Percentiles rank a stretch among this genome's conserved stretches.
Conservation (phyloP, 2,329 filamentous ascomycete genomes). For the Trichophyton equinum region DNA sequence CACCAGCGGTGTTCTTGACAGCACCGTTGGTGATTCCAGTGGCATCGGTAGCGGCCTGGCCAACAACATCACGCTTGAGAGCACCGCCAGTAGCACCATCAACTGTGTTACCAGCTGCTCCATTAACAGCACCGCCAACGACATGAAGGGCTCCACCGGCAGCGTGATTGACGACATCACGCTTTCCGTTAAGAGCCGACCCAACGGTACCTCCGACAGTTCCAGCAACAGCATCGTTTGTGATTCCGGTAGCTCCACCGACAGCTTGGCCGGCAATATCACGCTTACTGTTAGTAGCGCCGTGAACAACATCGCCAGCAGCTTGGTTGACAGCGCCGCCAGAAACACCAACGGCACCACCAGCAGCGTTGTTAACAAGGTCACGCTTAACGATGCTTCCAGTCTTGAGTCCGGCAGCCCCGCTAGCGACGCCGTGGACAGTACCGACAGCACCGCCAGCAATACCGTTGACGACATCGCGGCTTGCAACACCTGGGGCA, state of each 20-base stretch:
- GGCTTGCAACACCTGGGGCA: background rate
- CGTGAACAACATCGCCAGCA: background rate
- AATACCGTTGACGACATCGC: background rate
- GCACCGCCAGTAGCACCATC: background rate
- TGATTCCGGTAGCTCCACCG: background rate
- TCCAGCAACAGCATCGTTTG: background rate
- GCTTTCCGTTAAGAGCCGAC: too few relatives aligned
- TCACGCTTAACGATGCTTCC: background rate
- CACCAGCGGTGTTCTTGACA: background rate
- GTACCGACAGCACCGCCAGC: background rate
- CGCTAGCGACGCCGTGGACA: background rate
- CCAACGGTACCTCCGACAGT: too few relatives aligned
- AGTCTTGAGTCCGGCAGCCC: background rate
- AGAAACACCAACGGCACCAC: background rate
- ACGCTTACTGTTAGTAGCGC: background rate
- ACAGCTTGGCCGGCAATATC: background rate
- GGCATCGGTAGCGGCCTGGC: background rate
- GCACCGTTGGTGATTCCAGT: background rate
- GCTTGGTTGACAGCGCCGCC: background rate
- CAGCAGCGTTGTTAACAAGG: background rate
- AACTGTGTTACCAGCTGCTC: background rate
- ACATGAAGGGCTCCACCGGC: background rate
- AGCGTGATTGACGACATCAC: background rate
- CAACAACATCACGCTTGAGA: background rate
- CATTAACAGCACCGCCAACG: too few relatives aligned